Base-by-base conservation (phyloP, 2,329 filamentous ascomycete species). In the Pezicula radicicola region DNA sequence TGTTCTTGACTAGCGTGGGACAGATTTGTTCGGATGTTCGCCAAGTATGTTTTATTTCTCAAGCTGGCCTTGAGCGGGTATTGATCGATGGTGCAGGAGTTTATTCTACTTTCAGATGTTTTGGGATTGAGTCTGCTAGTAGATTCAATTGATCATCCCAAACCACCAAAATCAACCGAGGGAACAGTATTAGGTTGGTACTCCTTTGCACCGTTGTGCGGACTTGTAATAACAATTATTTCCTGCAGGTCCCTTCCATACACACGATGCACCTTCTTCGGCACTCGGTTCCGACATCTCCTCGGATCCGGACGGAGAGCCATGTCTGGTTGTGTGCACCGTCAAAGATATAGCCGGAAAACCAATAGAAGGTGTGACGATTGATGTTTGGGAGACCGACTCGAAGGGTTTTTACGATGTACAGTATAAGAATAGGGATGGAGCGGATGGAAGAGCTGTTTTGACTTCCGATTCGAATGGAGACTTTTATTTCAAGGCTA, bases 331-430 rank as follows among this genome's bases (percentile, higher is more conserved):
- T 4, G 66, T 91, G n/a, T 91, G 89, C 73, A 87, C 78, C 0
- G 73, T 93, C 51, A 82, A 79, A 56, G 86, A 91, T 66, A 81
- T 80, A 0, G 39, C 70, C 1, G 88, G 87, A 0, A 75, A 73
- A 1, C 84, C 89, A 0, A 74, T 94, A 28, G 56, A 72, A 1
- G 82, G 75, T 44, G 88, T 85, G 28, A 89, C 85, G 65, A 79
- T 93, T 55, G 89, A 94, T 68, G 85, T 94, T 58, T 94, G 89
- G 89, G 89, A 93, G 72, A 91, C 89, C 8, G 89, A 93, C 66
- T 85, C 80, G 53, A 81, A 82, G n/a, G 89, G 89, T 9, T 83
- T 85, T 63, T 94, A 94, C 66, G 89, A 94, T 65, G 88, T 93
- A 54, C 89, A 94, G 70, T 85, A 91, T 66, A 74, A 80, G 0